phyloP scores from a whole-genome alignment of 306 rosid genomes.

The Psophocarpus tetragonolobus region DNA sequence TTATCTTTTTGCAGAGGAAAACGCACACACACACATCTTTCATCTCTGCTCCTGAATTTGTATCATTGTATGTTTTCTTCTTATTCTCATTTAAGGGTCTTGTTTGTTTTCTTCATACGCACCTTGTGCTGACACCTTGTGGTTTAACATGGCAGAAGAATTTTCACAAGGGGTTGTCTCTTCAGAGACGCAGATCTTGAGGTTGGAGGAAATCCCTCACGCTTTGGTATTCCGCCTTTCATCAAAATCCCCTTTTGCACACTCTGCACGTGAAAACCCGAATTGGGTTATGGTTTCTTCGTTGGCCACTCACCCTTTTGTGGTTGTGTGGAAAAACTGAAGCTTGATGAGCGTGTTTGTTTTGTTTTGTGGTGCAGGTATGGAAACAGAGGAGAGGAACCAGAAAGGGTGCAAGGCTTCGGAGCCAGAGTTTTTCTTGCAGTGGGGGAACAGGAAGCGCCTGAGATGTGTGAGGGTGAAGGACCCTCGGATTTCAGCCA shows the following conservation, averaged over 20 bases:
- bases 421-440: slow-evolving; percentile 73
- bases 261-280: background rate
- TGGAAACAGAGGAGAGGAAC: slow-evolving; percentile 75
- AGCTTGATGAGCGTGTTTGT: background rate
- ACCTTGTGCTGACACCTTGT: slow-evolving; percentile 24
- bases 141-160: background rate
- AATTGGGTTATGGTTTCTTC: background rate
- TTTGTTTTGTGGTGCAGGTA: slow-evolving; percentile 28
- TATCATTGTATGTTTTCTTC: slow-evolving; percentile 45
- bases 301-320: background rate
- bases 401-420: slow-evolving; percentile 49
- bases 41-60: slow-evolving; percentile 17
- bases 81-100: background rate
- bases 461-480: slow-evolving; percentile 76
- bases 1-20: background rate
- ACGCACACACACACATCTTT: background rate
- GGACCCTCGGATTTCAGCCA: slow-evolving; percentile 64
- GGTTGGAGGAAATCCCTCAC: slow-evolving; percentile 29
- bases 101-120: slow-evolving; percentile 22
- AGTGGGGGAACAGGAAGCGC: slow-evolving; percentile 75
- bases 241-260: background rate
- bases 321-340: background rate
- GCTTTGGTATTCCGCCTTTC: background rate
- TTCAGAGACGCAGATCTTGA: slow-evolving; percentile 48
- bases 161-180: background rate